A percentile compares a stretch with the other conserved stretches of the same genome.
phyloP scores from a whole-genome alignment of 2,329 filamentous ascomycete genomes.

The Ampelomyces quisqualis region DNA sequence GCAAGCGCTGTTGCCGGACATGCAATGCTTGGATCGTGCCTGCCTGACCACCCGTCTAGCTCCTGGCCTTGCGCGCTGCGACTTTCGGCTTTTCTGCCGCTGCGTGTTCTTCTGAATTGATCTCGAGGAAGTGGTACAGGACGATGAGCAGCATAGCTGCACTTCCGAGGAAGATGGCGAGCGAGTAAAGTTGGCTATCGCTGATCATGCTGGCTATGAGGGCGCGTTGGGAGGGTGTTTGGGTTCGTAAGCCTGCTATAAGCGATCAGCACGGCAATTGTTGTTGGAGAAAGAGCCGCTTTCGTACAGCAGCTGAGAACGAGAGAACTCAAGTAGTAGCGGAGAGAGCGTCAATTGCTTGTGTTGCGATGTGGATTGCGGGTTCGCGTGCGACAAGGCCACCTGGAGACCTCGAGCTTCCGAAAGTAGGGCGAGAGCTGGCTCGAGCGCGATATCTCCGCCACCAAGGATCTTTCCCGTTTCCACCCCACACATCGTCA shows the following conservation, averaged over 20 bases:
- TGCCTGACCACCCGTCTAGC: not conserved
- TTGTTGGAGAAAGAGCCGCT: no score
- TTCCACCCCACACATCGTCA: conserved; percentile 39
- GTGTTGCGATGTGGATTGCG: not conserved
- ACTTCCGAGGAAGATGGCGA: conserved; percentile 90
- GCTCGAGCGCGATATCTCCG: conserved; percentile 21
- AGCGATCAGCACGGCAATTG: no score
- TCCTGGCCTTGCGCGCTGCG: conserved; percentile 31
- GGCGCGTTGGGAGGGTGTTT: conserved; percentile 21
- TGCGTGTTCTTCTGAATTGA: conserved; percentile 69
- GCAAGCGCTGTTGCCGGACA: not conserved
- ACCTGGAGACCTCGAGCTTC: conserved; percentile 34
- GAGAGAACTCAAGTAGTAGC: no score
- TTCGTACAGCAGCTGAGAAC: conserved; percentile 3
- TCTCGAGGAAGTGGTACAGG: conserved; percentile 92
- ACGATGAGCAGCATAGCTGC: conserved; percentile 90
- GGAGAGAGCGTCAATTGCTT: not conserved
- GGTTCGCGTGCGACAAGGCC: conserved; percentile 19
- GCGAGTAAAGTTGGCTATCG: conserved; percentile 84
- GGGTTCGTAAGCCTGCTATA: conserved; percentile 19
- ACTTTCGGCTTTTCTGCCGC: conserved; percentile 30
- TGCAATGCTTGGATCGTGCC: not conserved
- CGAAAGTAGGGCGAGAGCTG: conserved; percentile 16
- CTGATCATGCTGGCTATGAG: conserved; percentile 75
- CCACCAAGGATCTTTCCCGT: conserved; percentile 18